These are phyloP conservation scores for Endocladia muricata DNA, from an alignment of 31 red algal genomes.

Conservation along the genomic window DNA sequence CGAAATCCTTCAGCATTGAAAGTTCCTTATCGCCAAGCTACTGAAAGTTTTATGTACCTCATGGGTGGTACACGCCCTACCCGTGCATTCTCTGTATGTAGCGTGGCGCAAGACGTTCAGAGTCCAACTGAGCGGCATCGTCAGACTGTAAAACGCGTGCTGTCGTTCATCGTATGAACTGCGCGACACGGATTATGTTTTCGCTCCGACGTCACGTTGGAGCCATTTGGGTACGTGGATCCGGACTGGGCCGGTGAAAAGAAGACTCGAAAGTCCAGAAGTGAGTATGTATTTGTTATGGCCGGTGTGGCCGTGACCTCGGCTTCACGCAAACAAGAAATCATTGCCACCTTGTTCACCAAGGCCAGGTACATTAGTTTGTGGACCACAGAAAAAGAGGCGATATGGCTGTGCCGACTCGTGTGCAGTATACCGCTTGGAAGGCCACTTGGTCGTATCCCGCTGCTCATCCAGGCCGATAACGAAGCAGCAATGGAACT, in stretches of 20 bases:
- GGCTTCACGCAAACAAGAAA: not conserved
- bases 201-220: not conserved
- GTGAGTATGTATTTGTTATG: not conserved
- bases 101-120: not conserved
- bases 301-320: not conserved
- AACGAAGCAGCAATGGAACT: not conserved
- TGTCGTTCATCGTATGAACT: constrained; percentile 17
- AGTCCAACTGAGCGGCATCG: not conserved
- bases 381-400: not conserved
- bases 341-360: not conserved
- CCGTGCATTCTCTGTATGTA: constrained; percentile 8
- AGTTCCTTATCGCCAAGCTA: constrained; percentile 1
- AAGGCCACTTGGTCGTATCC: not conserved
- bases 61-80: constrained; percentile 12
- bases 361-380: not conserved
- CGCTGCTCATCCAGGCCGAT: not conserved
- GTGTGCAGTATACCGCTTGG: no score
- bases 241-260: not conserved
- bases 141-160: not conserved
- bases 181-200: not conserved
- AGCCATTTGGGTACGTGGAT: not conserved
- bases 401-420: not conserved
- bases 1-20: not conserved
- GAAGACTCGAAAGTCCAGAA: not conserved
- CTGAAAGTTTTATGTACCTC: constrained; percentile 16